phyloP scores from a whole-genome alignment of 1,139 yeast genomes.

The Trichomonascaceae sp. region DNA sequence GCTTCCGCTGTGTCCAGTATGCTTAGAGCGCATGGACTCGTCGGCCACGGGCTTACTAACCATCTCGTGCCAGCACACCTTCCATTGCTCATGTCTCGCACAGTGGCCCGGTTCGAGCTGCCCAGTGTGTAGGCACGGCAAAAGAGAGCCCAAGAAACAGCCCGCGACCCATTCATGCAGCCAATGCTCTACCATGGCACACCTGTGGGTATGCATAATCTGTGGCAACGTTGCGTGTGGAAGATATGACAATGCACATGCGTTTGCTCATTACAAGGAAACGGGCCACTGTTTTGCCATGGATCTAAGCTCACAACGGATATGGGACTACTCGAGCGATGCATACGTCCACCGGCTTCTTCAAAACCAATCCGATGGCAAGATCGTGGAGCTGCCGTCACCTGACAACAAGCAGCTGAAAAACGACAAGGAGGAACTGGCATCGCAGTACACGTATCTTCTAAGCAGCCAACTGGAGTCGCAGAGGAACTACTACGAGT shows the following conservation, averaged over 20 bases:
- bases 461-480: constrained; percentile 73
- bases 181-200: background rate
- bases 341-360: constrained; percentile 78
- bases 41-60: constrained; percentile 71
- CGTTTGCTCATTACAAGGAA: constrained; percentile 61
- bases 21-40: constrained; percentile 82
- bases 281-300: constrained; percentile 87
- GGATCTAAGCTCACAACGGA: constrained; percentile 76
- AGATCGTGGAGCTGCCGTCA: constrained; percentile 12
- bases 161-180: no score
- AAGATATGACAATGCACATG: constrained; percentile 78
- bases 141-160: no score
- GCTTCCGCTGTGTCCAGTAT: constrained; percentile 88
- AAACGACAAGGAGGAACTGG: constrained; percentile 41
- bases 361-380: constrained; percentile 44
- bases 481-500: constrained; percentile 79
- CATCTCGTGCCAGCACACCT: constrained; percentile 87
- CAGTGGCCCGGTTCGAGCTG: constrained; percentile 89
- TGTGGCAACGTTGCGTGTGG: constrained; percentile 92
- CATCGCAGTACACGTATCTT: constrained; percentile 68
- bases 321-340: constrained; percentile 94
- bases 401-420: constrained; percentile 13
- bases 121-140: constrained; percentile 79
- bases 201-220: constrained; percentile 80
- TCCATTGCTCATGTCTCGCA: constrained; percentile 78